Percentiles rank a stretch among this genome's conserved stretches.
These are phyloP conservation scores for Besnoitia besnoiti DNA, from an alignment of 169 alveolate genomes.

Conservation along the genomic window DNA sequence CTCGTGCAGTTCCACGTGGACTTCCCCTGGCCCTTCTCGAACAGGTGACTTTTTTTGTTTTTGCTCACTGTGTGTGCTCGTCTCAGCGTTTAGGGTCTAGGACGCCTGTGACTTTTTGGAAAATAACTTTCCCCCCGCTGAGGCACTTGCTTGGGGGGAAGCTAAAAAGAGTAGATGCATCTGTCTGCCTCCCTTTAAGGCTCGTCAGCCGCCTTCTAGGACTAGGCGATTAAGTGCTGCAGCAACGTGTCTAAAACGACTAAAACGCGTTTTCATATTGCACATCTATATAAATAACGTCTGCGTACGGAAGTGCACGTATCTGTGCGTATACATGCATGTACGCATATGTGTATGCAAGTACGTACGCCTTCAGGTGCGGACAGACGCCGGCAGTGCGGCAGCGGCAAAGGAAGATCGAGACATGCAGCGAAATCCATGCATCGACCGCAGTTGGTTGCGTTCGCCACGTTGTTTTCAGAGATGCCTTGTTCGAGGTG, in stretches of 20 bases:
- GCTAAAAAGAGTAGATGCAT: no score
- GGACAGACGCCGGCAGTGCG: no score
- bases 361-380: neutral
- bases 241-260: no score
- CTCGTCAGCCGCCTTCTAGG: no score
- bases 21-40: constrained; percentile 67
- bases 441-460: neutral
- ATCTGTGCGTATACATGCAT: neutral
- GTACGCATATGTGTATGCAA: neutral
- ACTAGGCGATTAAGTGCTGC: no score
- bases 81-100: neutral
- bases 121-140: neutral
- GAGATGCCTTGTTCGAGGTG: constrained; percentile 66
- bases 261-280: neutral
- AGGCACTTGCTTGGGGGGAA: neutral
- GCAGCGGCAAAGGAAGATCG: no score
- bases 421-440: neutral
- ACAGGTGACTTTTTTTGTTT: constrained; percentile 37
- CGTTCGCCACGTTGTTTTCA: neutral
- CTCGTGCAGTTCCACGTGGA: constrained; percentile 66
- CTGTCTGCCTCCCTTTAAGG: neutral
- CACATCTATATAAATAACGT: neutral
- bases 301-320: neutral
- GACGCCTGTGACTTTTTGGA: no score
- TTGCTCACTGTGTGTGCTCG: neutral